Percentiles rank a stretch among this genome's conserved stretches.
Evolutionary conservation across 371 early-diverging fungal genomes (phyloP).

Genomic region (Mucor circinelloides): DNA sequence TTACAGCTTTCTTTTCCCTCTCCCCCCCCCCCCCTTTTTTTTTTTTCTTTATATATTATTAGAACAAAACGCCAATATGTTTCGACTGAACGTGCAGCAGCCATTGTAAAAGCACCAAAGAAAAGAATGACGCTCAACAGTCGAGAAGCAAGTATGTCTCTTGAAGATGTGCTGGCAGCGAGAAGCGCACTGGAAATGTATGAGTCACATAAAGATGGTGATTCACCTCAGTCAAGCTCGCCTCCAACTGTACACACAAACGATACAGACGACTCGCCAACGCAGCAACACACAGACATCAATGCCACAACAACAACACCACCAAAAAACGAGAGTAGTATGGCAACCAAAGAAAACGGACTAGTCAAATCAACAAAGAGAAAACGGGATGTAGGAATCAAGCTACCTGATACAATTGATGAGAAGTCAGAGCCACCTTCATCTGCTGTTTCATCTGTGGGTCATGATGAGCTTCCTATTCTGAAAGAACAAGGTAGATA

Average conservation of each 20-base stretch:
- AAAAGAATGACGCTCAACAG: slow-evolving; percentile 62
- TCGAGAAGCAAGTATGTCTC: slow-evolving; percentile 59
- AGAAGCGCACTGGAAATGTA: slow-evolving; percentile 39
- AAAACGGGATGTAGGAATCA: slow-evolving; percentile 2
- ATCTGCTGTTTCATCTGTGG: slow-evolving; percentile 19
- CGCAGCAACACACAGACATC: neutral
- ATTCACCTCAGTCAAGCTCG: neutral
- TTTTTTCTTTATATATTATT: neutral
- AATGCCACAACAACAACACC: neutral
- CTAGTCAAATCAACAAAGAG: neutral
- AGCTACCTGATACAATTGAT: slow-evolving; percentile 8
- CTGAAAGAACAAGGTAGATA: slow-evolving; percentile 7
- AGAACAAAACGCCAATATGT: slow-evolving; percentile 26
- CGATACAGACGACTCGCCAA: neutral
- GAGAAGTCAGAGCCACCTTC: slow-evolving; percentile 23
- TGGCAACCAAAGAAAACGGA: neutral
- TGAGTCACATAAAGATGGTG: slow-evolving; percentile 10
- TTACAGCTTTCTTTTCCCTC: neutral
- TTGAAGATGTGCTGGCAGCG: slow-evolving; percentile 55
- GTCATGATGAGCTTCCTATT: slow-evolving; percentile 9
- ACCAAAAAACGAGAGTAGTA: neutral
- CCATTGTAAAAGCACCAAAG: slow-evolving; percentile 42
- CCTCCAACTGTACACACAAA: neutral
- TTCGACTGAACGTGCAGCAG: slow-evolving; percentile 9
- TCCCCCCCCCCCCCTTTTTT: neutral